Evolutionary conservation across 805 yeast genomes (phyloP).

Genomic region (Candida ipomoeae): DNA sequence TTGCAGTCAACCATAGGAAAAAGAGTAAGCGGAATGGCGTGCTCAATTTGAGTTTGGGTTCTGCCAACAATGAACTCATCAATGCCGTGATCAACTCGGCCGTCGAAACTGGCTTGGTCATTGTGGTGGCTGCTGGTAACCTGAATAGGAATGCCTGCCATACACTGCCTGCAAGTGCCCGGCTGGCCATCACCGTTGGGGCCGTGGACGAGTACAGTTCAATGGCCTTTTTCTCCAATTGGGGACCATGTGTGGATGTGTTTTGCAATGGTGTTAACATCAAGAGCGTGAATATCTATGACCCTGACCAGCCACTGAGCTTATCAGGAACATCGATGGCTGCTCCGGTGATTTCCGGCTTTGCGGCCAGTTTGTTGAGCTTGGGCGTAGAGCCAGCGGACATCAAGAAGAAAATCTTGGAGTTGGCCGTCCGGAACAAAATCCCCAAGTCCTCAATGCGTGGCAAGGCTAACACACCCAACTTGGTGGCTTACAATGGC

Average conservation of each 20-base stretch:
- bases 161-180: constrained; percentile 83
- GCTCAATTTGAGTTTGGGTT: constrained; percentile 79
- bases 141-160: constrained; percentile 71
- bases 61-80: constrained; percentile 59
- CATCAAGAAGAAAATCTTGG: constrained; percentile 10
- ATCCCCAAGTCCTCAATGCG: constrained; percentile 7
- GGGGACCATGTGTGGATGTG: constrained; percentile 88
- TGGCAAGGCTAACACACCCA: constrained; percentile 14
- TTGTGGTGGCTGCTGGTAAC: constrained; percentile 88
- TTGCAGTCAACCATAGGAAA: constrained; percentile 56
- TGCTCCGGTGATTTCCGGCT: constrained; percentile 16
- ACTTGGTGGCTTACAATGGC: constrained; percentile 18
- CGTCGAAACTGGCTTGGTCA: constrained; percentile 60
- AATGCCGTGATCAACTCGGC: constrained; percentile 79
- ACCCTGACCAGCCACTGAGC: constrained; percentile 12
- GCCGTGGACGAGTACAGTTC: constrained; percentile 70
- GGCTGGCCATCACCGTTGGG: constrained; percentile 73
- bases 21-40: constrained; percentile 44
- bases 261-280: constrained; percentile 79
- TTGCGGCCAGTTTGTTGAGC: constrained; percentile 17
- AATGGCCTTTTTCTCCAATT: constrained; percentile 79
- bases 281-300: constrained; percentile 46
- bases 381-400: constrained; percentile 12
- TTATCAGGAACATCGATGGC: constrained; percentile 19
- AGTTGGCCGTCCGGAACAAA: constrained; percentile 9